Conservation (phyloP, 352 stramenopile genomes). For the Globisporangium carolinianum region DNA sequence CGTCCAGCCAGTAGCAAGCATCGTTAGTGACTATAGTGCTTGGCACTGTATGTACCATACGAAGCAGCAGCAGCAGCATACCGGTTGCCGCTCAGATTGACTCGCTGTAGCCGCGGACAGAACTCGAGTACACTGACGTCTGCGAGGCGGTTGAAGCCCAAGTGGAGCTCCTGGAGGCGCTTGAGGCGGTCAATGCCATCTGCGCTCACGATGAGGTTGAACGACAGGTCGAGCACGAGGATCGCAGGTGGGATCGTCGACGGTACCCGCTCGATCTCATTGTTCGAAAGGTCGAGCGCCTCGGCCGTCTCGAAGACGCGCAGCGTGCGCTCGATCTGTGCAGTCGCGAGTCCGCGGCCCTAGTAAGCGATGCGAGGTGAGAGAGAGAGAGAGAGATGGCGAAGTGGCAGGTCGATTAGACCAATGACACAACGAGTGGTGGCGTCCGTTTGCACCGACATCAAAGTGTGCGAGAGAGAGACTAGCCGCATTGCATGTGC, state of each 20-base stretch:
- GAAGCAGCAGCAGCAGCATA: slow-evolving; percentile 10
- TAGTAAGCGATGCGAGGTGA: slow-evolving; percentile 8
- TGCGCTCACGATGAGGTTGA: slow-evolving; percentile 45
- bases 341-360: slow-evolving; percentile 44
- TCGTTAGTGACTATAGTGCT: background rate
- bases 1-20: background rate
- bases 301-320: slow-evolving; percentile 58
- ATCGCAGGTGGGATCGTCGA: slow-evolving; percentile 34
- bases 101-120: slow-evolving; percentile 41
- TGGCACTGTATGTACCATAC: no score
- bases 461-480: no score
- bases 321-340: slow-evolving; percentile 53
- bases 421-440: no score
- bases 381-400: background rate
- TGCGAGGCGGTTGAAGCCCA: slow-evolving; percentile 58
- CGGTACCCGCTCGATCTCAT: slow-evolving; percentile 61
- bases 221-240: slow-evolving; percentile 58
- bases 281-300: slow-evolving; percentile 68
- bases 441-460: no score
- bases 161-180: slow-evolving; percentile 54
- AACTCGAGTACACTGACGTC: slow-evolving; percentile 63
- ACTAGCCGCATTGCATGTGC: no score
- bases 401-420: background rate
- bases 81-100: slow-evolving; percentile 74
- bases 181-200: slow-evolving; percentile 54